Percentiles rank a stretch among this genome's conserved stretches.
These are phyloP conservation scores for Candida germanica DNA, from an alignment of 805 yeast species.

Conservation along the genomic window DNA sequence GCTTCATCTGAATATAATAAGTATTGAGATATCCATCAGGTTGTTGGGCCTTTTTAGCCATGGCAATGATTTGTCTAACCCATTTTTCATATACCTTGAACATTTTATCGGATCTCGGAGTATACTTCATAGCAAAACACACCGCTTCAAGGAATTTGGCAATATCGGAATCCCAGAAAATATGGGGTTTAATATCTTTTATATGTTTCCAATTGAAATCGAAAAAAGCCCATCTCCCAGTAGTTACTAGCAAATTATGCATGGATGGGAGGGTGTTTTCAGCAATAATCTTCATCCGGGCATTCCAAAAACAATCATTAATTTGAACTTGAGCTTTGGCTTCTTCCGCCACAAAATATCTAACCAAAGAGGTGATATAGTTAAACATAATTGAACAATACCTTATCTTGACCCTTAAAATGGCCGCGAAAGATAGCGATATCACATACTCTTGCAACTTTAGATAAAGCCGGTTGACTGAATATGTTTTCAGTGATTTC, in stretches of 20 bases:
- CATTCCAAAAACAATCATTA: conserved; percentile 16
- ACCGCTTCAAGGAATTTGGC: conserved; percentile 21
- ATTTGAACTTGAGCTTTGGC: neutral
- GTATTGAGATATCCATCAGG: conserved; percentile 22
- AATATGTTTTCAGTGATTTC: no score
- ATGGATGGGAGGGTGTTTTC: conserved; percentile 18
- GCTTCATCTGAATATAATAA: conserved; percentile 18
- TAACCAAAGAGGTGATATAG: neutral
- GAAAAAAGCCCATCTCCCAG: conserved; percentile 20
- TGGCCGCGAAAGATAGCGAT: no score
- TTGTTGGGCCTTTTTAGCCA: conserved; percentile 19
- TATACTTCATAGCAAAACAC: conserved; percentile 17
- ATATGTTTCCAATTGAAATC: conserved; percentile 12
- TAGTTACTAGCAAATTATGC: conserved; percentile 13
- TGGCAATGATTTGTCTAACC: conserved; percentile 15
- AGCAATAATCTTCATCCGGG: conserved; percentile 13
- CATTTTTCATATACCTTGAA: conserved; percentile 11
- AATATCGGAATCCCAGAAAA: conserved; percentile 24
- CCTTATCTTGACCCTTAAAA: no score
- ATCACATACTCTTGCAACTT: no score
- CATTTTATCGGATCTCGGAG: conserved; percentile 5
- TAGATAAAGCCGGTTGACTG: no score
- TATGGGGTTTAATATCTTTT: conserved; percentile 15
- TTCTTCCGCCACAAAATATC: neutral
- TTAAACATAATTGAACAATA: no score